Base-by-base conservation (phyloP, 352 stramenopile species). In the Thalassiosira delicatula region DNA sequence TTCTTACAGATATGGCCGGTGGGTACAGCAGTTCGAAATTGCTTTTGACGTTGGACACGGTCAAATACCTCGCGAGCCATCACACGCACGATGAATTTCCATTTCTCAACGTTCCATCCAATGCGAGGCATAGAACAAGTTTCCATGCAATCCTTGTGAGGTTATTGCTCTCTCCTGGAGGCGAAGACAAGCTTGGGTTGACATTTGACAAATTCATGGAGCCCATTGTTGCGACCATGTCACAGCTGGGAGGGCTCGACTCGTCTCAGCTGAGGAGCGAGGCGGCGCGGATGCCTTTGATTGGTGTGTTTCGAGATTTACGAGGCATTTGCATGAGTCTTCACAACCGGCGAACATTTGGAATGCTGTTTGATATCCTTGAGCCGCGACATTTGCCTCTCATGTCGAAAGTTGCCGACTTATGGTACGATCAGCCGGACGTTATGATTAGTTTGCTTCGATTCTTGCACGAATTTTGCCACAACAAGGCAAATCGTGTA, bases 121-220 rank as follows among this genome's bases (percentile, higher is more conserved):
- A 99, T 87, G 96, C 93, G 14, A 91, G 97, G 71, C 95, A 98
- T 77, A 93, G 97, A 57, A 99, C 97, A 70, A 98, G 95, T 46
- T 99, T 99, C 85, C 97, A 99, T 90, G 96, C 95, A 56, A 98
- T 96, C 23, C 96, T 99, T 54, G 96, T 97, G 35, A 92, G 97
- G 25, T 87, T 99, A 56, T 88, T 99, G 60, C 97, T 99, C 70
- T 97, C 96, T 44, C 97, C 96, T 3, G 94, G 93, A 37, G 97
- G 97, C 62, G 96, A 99, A 87, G 87, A 93, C 51, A 93, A 92
- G 59, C 78, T 93, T 19, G 87, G 87, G 9, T 86, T 98, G 46
- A 95, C 95, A 11, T 99, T 99, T 82, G 96, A 99, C 70, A 90
- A 96, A 33, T 99, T 99, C 80, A 95, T 99, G 89, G 94, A 98